These are phyloP conservation scores for Nigrograna mackinnonii DNA, from an alignment of 2,329 filamentous ascomycete genomes.

Conservation along the genomic window DNA sequence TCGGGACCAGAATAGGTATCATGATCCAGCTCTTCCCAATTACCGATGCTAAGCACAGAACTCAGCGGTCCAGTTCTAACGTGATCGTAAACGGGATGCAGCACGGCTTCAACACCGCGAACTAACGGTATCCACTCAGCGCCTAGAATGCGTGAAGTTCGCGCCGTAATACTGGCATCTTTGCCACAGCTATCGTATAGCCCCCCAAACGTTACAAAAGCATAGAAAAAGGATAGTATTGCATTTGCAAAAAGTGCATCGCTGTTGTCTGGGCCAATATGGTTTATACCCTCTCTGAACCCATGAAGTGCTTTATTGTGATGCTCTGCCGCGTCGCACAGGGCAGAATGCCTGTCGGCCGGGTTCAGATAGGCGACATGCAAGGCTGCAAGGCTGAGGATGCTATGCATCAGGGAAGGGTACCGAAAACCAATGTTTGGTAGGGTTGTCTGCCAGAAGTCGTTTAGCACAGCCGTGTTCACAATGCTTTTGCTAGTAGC, in stretches of 20 bases:
- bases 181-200: slow-evolving; percentile 9
- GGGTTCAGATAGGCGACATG: slow-evolving; percentile 17
- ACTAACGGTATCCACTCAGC: slow-evolving; percentile 22
- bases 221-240: slow-evolving; percentile 16
- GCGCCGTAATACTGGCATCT: not conserved
- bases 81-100: slow-evolving; percentile 9
- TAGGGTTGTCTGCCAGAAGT: slow-evolving; percentile 16
- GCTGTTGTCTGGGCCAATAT: slow-evolving; percentile 7
- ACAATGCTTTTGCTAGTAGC: slow-evolving; percentile 15
- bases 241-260: slow-evolving; percentile 18
- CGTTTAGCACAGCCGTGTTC: slow-evolving; percentile 3
- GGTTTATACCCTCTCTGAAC: slow-evolving; percentile 11
- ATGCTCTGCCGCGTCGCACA: slow-evolving; percentile 13
- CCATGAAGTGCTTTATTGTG: slow-evolving; percentile 14
- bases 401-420: slow-evolving; percentile 16
- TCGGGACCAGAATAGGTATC: slow-evolving; percentile 3
- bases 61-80: slow-evolving; percentile 14
- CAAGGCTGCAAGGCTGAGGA: slow-evolving; percentile 19
- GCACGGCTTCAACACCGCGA: slow-evolving; percentile 12
- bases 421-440: slow-evolving; percentile 16
- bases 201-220: slow-evolving; percentile 19
- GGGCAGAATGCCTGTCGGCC: slow-evolving; percentile 1
- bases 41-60: slow-evolving; percentile 13
- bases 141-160: slow-evolving; percentile 16
- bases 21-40: slow-evolving; percentile 15